Conservation (phyloP, 208 protist genomes). For the Trypanosoma lewisi region DNA sequence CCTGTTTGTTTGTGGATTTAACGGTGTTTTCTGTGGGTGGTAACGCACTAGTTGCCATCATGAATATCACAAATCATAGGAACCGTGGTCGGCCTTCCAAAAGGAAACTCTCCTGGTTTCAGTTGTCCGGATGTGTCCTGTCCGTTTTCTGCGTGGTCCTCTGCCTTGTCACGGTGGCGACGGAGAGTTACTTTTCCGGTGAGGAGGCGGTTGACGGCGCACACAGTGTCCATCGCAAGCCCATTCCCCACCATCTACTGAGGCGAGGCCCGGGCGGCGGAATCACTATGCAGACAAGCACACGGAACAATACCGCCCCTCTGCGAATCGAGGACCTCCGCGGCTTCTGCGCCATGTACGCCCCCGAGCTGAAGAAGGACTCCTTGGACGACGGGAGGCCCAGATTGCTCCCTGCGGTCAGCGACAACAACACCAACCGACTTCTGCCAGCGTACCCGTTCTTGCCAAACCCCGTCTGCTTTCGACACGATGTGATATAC, state of each 20-base stretch:
- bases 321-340: constrained; percentile 5
- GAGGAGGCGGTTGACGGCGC: neutral
- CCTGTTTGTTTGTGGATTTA: neutral
- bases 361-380: constrained; percentile 2
- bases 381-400: neutral
- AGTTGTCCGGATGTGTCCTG: neutral
- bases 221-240: neutral
- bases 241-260: neutral
- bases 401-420: neutral
- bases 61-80: neutral
- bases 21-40: neutral
- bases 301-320: too few species aligned
- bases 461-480: constrained; percentile 18
- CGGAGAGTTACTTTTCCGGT: neutral
- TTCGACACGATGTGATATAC: constrained; percentile 11
- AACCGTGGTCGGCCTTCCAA: neutral
- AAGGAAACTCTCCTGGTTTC: neutral
- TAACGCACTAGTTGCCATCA: neutral
- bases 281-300: neutral
- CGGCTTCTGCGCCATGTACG: constrained; percentile 6
- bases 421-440: neutral
- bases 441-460: constrained; percentile 12
- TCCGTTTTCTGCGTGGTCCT: neutral
- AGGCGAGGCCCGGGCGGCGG: constrained; percentile 6
- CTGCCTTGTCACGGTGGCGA: neutral